Conservation (phyloP, 129 eudicot genomes). For the Flaveria ramosissima region DNA sequence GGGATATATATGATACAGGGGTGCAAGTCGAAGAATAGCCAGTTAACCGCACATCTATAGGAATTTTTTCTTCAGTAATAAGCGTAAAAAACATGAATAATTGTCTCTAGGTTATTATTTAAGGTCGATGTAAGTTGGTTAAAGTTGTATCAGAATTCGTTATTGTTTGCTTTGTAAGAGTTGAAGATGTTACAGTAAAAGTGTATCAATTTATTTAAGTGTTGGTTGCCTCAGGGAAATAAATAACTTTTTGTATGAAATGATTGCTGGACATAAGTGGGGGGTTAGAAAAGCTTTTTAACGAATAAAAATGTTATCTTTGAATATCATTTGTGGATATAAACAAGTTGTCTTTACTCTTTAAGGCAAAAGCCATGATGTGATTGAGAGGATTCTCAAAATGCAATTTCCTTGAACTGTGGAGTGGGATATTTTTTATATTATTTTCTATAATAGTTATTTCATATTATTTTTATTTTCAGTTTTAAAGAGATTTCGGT, state of each 20-base stretch:
- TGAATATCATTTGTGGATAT: conserved; percentile 25
- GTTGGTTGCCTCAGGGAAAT: neutral
- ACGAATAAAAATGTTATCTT: conserved; percentile 22
- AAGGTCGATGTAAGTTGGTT: neutral
- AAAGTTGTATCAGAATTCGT: conserved; percentile 27
- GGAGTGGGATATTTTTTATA: conserved; percentile 12
- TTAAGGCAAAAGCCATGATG: conserved; percentile 32
- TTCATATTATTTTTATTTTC: too few relatives aligned
- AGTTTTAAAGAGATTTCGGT: too few relatives aligned
- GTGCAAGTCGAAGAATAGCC: conserved; percentile 57
- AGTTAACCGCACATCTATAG: neutral
- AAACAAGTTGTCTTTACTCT: conserved; percentile 1
- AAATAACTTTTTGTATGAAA: conserved; percentile 15
- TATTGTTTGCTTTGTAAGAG: conserved; percentile 17
- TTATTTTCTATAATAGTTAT: too few relatives aligned
- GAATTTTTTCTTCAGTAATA: conserved; percentile 18
- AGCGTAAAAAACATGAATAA: conserved; percentile 21
- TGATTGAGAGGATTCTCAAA: conserved; percentile 41
- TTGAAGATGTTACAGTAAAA: conserved; percentile 16
- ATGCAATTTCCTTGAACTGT: conserved; percentile 21
- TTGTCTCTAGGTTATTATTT: conserved; percentile 6
- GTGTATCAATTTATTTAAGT: conserved; percentile 14
- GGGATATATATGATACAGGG: conserved; percentile 74
- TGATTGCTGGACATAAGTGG: conserved; percentile 27
- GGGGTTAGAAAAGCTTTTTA: conserved; percentile 1